Percentiles rank a stretch among this genome's conserved stretches.
Evolutionary conservation across 768 basidiomycete species (phyloP).

Genomic region (Psilocybe subaeruginosa): DNA sequence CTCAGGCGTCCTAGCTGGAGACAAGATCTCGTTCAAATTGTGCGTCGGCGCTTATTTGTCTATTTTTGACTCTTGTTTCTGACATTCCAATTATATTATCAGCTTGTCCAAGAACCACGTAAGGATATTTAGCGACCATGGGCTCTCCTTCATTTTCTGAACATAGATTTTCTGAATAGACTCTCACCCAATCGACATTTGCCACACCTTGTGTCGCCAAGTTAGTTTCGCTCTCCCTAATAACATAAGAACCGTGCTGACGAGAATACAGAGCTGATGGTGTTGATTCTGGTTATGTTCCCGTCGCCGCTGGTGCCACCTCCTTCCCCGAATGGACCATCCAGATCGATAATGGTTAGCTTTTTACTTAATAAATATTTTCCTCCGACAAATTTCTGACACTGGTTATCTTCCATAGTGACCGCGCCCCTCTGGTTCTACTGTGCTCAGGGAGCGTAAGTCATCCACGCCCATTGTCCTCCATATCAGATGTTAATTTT

Average conservation of each 20-base stretch:
- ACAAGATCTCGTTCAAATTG: constrained; percentile 51
- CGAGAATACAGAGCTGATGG: constrained; percentile 24
- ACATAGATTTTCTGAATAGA: constrained; percentile 23
- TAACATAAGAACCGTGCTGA: not conserved
- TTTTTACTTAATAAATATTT: not conserved
- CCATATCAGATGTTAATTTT: not conserved
- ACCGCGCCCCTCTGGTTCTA: constrained; percentile 57
- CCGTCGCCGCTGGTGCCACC: constrained; percentile 39
- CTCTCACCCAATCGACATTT: constrained; percentile 44
- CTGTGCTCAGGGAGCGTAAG: constrained; percentile 43
- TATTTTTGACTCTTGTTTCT: not conserved
- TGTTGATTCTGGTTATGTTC: constrained; percentile 49
- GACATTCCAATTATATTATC: not conserved
- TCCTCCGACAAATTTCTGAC: not conserved
- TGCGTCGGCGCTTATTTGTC: constrained; percentile 19
- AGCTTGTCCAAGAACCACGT: constrained; percentile 44
- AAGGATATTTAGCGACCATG: constrained; percentile 12
- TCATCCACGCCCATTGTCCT: not conserved
- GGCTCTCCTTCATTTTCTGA: not conserved
- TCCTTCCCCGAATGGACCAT: constrained; percentile 38
- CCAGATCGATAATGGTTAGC: constrained; percentile 30
- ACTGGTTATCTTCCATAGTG: constrained; percentile 17
- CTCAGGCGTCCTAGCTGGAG: constrained; percentile 33
- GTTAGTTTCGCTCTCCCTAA: constrained; percentile 18
- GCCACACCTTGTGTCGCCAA: constrained; percentile 36